Base-by-base conservation (phyloP, 306 rosid genomes). In the Vigna nakashimae region DNA sequence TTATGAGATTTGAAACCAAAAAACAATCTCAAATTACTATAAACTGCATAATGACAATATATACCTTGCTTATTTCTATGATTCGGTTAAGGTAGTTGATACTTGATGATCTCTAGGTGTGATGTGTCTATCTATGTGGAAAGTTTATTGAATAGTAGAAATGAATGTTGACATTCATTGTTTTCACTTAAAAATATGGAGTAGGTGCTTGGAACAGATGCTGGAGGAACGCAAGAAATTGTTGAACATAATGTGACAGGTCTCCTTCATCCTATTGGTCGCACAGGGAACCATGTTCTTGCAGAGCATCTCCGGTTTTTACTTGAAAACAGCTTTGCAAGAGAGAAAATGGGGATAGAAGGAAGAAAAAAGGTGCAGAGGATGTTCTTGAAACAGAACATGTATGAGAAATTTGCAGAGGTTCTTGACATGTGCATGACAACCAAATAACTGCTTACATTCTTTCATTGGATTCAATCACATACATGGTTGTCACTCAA, bases 151-250 rank as follows among this genome's bases (percentile, higher is more conserved):
- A 46, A 51, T 59, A 17, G 32, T 12, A 12, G 17, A 18, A 66
- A 74, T 17, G 62, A 66, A 62, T 73, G 16, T 57, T 79, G 26
- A 71, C 24, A 56, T 48, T 49, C 20, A 34, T 26, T n/a, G 32
- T 6, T 6, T 15, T 63, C 26, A 34, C 17, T 16, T 34, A 63
- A 63, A 60, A 63, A 63, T n/a, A 8, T 80, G 82, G 68, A 73
- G 42, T 87, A 94, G 97, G 97, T 94, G 71, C 88, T 94, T 57
- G 98, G 98, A 85, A 94, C 97, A 32, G 89, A 94, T 43, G 91
- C 89, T 17, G 98, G 98, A 18, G 98, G 96, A 49, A 94, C 98
- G 4, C 87, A 76, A 78, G 98, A 89, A 82, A 92, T 94, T 80
- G 97, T 94, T 9, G 98, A 94, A 72, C 90, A 90, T 80, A 92